phyloP scores from a whole-genome alignment of 345 rosid genomes.

The Populus nigra region DNA sequence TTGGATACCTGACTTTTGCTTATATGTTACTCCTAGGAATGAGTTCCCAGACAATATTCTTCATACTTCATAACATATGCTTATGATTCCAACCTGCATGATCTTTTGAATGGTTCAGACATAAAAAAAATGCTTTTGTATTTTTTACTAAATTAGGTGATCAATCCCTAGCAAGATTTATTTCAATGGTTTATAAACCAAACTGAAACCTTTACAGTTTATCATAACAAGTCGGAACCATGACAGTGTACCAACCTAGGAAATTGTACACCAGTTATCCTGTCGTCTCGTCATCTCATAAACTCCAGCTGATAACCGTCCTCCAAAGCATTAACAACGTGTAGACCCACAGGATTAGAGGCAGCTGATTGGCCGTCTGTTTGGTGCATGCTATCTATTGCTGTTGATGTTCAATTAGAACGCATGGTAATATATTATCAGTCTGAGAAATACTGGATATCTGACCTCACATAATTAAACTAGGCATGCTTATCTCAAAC shows the following conservation, averaged over 20 bases:
- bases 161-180: neutral
- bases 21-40: neutral
- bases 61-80: neutral
- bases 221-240: neutral
- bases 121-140: neutral
- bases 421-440: neutral
- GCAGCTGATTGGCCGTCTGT: neutral
- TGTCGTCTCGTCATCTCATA: neutral
- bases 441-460: neutral
- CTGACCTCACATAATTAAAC: neutral
- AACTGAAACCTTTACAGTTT: neutral
- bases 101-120: neutral
- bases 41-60: neutral
- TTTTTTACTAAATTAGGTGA: neutral
- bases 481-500: neutral
- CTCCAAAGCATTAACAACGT: neutral
- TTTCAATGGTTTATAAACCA: neutral
- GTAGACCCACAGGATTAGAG: neutral
- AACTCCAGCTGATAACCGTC: neutral
- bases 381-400: neutral
- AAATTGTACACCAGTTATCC: neutral
- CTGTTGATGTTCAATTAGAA: neutral
- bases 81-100: neutral
- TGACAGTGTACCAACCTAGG: neutral
- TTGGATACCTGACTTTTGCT: neutral